phyloP scores from a whole-genome alignment of 73 alveolate genomes.

The Breviolum minutum region DNA sequence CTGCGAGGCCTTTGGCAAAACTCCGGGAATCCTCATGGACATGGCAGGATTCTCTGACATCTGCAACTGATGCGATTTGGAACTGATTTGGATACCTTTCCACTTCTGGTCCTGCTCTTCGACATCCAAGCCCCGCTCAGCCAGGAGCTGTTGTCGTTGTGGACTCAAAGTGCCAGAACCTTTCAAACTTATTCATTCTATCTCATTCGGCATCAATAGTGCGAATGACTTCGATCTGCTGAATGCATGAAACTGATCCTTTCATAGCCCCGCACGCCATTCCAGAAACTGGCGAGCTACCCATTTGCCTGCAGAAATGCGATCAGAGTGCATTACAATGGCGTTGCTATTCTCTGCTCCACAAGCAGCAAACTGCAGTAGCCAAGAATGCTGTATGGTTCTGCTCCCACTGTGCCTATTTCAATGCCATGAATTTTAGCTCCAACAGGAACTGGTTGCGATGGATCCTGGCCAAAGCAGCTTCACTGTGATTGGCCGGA shows the following conservation, averaged over 20 bases:
- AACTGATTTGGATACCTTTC: not conserved
- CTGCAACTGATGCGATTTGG: not conserved
- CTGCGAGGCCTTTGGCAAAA: conserved; percentile 64
- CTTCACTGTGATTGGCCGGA: too few relatives aligned
- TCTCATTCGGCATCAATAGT: not conserved
- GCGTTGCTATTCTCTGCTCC: not conserved
- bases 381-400: not conserved
- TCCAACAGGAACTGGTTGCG: not conserved
- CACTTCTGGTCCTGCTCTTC: conserved; percentile 33
- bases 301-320: conserved; percentile 46
- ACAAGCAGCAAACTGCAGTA: not conserved
- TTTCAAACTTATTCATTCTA: not conserved
- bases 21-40: conserved; percentile 5
- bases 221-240: not conserved
- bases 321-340: too few relatives aligned
- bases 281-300: conserved; percentile 73
- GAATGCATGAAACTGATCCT: not conserved
- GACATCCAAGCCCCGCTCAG: conserved; percentile 58
- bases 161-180: conserved; percentile 79
- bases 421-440: conserved; percentile 46
- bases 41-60: not conserved
- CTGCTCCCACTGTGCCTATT: conserved; percentile 4
- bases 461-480: conserved; percentile 23
- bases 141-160: conserved; percentile 21
- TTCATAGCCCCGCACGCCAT: conserved; percentile 26